Conservation (phyloP, 108 stramenopile species). For the Cyclostephanos invisitatus region DNA sequence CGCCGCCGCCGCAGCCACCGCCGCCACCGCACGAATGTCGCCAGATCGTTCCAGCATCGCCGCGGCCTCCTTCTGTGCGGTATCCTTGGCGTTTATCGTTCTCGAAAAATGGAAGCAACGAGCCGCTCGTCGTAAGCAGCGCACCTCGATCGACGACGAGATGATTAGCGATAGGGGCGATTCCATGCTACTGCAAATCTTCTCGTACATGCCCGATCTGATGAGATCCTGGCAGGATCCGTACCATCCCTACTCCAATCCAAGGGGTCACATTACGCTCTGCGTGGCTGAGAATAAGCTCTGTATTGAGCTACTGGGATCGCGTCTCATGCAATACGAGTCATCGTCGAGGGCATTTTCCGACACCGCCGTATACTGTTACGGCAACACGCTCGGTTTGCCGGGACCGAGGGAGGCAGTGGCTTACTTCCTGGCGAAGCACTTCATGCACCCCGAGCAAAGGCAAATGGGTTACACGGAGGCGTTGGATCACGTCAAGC, state of each 20-base stretch:
- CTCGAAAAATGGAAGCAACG: slow-evolving; percentile 13
- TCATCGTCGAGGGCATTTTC: slow-evolving; percentile 76
- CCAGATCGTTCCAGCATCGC: slow-evolving; percentile 8
- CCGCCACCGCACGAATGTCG: neutral
- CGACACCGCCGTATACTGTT: slow-evolving; percentile 71
- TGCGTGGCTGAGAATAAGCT: slow-evolving; percentile 88
- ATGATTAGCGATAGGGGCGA: slow-evolving; percentile 46
- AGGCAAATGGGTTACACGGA: slow-evolving; percentile 54
- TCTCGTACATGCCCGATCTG: slow-evolving; percentile 61
- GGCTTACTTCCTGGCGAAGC: slow-evolving; percentile 76
- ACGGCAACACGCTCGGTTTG: slow-evolving; percentile 78
- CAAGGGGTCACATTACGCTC: slow-evolving; percentile 69
- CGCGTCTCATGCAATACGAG: slow-evolving; percentile 62
- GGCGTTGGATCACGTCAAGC: slow-evolving; percentile 57
- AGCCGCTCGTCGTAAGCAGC: neutral
- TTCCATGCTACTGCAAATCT: slow-evolving; percentile 49
- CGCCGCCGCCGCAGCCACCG: too few relatives aligned
- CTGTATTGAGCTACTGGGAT: slow-evolving; percentile 64
- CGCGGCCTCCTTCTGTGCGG: slow-evolving; percentile 6
- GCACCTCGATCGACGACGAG: neutral
- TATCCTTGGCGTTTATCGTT: slow-evolving; percentile 7
- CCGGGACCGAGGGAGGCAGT: slow-evolving; percentile 74
- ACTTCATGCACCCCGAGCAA: slow-evolving; percentile 31
- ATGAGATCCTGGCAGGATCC: slow-evolving; percentile 65
- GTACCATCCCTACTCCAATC: slow-evolving; percentile 62